Base-by-base conservation (phyloP, 192 early-diverging fungal species). In the Funneliformis mosseae region DNA sequence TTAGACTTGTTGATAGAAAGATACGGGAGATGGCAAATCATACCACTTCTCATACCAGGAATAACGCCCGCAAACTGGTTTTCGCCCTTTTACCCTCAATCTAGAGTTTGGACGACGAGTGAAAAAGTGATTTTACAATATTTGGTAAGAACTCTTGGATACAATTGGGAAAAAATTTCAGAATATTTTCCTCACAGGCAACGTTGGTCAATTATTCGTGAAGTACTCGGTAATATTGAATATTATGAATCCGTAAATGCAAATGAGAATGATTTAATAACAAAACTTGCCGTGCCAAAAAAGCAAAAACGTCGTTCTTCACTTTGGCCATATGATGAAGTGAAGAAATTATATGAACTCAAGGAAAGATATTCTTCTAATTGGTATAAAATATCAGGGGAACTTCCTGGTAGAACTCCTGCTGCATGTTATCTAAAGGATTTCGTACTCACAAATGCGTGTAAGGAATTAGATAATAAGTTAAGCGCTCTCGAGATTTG, bases 1-100 rank as follows among this genome's bases (percentile, higher is more conserved):
- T 73, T 73, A 7, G 45, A 73, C 14, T 11, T 48, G 1, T 28
- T 73, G 7, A 73, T 45, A 48, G 11, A 33, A 48, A 73, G 50
- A 73, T 73, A 50, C 33, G 71, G 71, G 0, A 73, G 21, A 50
- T 73, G 71, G 71, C 43, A 73, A 73, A 48, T 73, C 48, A 16
- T 73, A 16, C 71, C 71, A 8, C 6, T 73, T 18, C 45, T 73
- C 28, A 14, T 73, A 50, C 27, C 71, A 8, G 71, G 71, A 48
- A 28, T 46, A 3, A 48, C 71, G 5, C 71, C 71, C 48, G 43
- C 45, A 41, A 45, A 48, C 11, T 48, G 39, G n/a, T 50, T 48
- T 50, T 48, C 43, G 16, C 45, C 33, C 16, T 73, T 21, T 33
- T n/a, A 14, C 0, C 21, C 71, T 28, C 43, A 48, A 27, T 14